Conservation (phyloP, 768 basidiomycete species). For the Fomitopsis pulvina region DNA sequence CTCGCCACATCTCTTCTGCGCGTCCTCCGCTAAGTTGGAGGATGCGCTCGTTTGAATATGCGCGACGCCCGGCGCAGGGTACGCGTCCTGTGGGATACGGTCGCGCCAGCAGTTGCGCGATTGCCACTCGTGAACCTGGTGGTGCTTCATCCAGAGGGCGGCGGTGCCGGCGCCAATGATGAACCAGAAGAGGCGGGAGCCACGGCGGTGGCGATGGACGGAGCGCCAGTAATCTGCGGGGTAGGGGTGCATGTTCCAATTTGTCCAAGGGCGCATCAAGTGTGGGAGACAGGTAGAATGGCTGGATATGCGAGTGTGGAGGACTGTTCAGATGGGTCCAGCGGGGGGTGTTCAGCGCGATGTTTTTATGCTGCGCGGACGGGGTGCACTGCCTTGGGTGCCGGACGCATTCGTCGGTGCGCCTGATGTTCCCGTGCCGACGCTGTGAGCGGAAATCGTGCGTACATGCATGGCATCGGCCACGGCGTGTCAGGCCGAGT, state of each 20-base stretch:
- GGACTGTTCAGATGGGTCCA: too few relatives aligned
- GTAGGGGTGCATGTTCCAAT: neutral
- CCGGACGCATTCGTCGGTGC: too few relatives aligned
- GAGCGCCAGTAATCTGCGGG: neutral
- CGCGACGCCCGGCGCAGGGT: constrained; percentile 9
- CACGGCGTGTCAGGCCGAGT: too few relatives aligned
- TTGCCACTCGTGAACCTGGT: constrained; percentile 31
- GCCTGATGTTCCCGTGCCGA: too few relatives aligned
- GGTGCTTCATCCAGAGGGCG: constrained; percentile 32
- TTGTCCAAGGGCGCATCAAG: neutral
- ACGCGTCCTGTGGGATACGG: constrained; percentile 21
- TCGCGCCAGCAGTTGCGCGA: constrained; percentile 22
- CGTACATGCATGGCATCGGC: too few relatives aligned
- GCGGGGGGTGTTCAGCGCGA: too few relatives aligned
- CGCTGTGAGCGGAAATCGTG: too few relatives aligned
- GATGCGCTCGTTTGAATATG: neutral
- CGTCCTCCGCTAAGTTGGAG: neutral
- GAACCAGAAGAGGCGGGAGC: constrained; percentile 69
- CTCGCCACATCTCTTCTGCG: neutral
- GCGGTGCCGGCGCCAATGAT: constrained; percentile 44
- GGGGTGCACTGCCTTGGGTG: too few relatives aligned
- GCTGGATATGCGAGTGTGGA: too few relatives aligned
- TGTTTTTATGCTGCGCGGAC: too few relatives aligned
- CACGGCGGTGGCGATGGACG: constrained; percentile 26
- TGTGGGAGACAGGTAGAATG: neutral